These are phyloP conservation scores for Globisporangium mamillatum DNA, from an alignment of 352 stramenopile species.

Conservation along the genomic window DNA sequence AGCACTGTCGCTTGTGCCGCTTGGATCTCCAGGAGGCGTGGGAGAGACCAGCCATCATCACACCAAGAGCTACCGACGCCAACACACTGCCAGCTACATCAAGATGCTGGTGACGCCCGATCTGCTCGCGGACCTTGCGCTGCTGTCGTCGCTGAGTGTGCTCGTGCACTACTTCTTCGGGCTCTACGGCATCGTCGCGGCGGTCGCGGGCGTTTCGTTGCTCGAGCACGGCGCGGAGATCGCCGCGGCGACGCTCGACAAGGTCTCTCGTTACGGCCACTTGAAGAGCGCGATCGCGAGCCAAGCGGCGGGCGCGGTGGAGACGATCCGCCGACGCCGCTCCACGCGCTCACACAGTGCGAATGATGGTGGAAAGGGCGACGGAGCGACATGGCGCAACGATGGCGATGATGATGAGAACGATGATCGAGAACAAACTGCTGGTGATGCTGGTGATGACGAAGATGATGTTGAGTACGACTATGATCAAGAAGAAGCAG, in stretches of 20 bases:
- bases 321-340: not conserved
- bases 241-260: not conserved
- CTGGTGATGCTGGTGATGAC: too few species aligned
- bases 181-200: constrained; percentile 42
- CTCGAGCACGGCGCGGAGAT: constrained; percentile 38
- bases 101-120: constrained; percentile 19
- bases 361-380: not conserved
- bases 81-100: not conserved
- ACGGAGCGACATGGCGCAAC: constrained; percentile 1
- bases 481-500: not conserved
- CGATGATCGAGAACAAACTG: not conserved
- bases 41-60: constrained; percentile 8
- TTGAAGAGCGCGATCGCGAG: constrained; percentile 5
- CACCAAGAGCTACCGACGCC: not conserved
- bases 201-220: constrained; percentile 33
- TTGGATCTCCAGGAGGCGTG: constrained; percentile 9
- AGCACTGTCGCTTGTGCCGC: not conserved
- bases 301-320: not conserved
- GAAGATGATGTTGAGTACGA: not conserved
- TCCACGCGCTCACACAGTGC: not conserved
- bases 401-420: not conserved
- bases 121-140: constrained; percentile 55
- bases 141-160: constrained; percentile 50
- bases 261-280: not conserved
- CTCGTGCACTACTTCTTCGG: constrained; percentile 70